Conservation (phyloP, 352 stramenopile species). For the Peronosclerospora sorghi region DNA sequence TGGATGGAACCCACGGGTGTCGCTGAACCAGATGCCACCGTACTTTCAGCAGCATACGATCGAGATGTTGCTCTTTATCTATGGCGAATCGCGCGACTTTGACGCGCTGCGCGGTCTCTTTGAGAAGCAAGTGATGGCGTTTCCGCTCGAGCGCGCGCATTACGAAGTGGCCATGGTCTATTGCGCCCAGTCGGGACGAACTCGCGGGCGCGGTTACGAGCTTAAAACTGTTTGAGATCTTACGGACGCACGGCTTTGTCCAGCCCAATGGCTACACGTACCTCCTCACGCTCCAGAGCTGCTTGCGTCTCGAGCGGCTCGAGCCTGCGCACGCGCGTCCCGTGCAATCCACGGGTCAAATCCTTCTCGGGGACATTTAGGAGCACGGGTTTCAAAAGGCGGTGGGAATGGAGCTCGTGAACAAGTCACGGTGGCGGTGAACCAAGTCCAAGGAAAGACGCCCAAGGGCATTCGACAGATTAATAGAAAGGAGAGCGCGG, state of each 20-base stretch:
- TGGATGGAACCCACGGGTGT: constrained; percentile 21
- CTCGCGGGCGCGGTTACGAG: constrained; percentile 30
- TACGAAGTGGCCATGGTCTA: constrained; percentile 72
- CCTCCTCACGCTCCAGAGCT: constrained; percentile 56
- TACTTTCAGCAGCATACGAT: constrained; percentile 54
- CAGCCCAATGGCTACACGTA: constrained; percentile 69
- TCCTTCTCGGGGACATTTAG: constrained; percentile 39
- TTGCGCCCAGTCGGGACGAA: constrained; percentile 18
- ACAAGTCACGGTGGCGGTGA: constrained; percentile 13
- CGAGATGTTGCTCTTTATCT: constrained; percentile 63
- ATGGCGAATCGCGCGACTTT: constrained; percentile 41
- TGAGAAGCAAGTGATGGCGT: constrained; percentile 34
- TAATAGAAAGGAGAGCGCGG: constrained; percentile 3
- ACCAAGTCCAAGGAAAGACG: constrained; percentile 13
- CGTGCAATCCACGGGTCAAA: constrained; percentile 28
- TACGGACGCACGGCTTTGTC: constrained; percentile 57
- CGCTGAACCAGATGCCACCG: constrained; percentile 38
- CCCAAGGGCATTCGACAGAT: constrained; percentile 15
- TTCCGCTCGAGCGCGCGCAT: constrained; percentile 43
- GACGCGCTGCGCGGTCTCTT: constrained; percentile 37
- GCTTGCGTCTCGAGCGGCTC: constrained; percentile 34
- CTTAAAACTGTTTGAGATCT: constrained; percentile 63
- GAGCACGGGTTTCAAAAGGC: too few relatives aligned
- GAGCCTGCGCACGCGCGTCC: constrained; percentile 22
- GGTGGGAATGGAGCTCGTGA: constrained; percentile 18